Conservation (phyloP, 192 early-diverging fungal genomes). For the Gonapodya prolifera region DNA sequence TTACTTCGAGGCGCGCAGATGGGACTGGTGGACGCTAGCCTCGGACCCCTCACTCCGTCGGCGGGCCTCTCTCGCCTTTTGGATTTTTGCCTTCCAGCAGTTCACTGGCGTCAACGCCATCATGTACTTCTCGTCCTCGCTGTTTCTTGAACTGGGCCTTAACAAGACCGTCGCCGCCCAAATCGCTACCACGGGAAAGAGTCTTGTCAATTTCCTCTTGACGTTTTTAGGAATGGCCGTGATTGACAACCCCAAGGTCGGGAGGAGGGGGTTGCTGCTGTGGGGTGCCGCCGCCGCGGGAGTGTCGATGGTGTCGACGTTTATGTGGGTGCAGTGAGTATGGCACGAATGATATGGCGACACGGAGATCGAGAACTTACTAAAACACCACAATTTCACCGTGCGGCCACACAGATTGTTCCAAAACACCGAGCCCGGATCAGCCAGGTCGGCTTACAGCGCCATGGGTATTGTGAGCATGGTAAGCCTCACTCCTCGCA, state of each 20-base stretch:
- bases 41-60: background rate
- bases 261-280: background rate
- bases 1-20: background rate
- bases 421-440: background rate
- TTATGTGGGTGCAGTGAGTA: background rate
- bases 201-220: conserved; percentile 65
- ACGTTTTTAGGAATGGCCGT: conserved; percentile 40
- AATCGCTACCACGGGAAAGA: conserved; percentile 40
- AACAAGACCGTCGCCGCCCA: background rate
- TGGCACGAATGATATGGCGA: too few species aligned
- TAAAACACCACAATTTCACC: too few species aligned
- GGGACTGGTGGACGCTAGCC: background rate
- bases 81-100: conserved; percentile 44
- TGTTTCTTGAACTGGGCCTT: conserved; percentile 19
- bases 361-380: too few species aligned
- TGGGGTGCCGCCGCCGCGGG: background rate
- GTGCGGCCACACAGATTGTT: background rate
- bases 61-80: background rate
- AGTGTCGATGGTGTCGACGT: background rate
- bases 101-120: conserved; percentile 79
- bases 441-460: background rate
- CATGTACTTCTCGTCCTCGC: conserved; percentile 59
- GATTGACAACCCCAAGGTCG: background rate
- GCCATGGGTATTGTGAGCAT: background rate
- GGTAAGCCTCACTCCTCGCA: background rate